Conservation (phyloP, 495 filamentous ascomycete species). For the Neurospora sp. region DNA sequence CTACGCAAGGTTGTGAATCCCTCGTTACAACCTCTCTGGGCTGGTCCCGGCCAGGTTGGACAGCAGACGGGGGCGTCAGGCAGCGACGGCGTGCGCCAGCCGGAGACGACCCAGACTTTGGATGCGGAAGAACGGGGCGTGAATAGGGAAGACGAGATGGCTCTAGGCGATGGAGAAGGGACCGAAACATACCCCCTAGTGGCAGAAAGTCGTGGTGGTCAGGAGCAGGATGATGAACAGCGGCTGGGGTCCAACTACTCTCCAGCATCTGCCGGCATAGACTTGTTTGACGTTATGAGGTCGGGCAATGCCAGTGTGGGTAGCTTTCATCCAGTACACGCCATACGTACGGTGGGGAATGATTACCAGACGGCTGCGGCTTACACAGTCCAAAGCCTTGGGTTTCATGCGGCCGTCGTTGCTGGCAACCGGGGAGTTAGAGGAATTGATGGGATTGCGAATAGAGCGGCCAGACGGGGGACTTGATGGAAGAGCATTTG, state of each 20-base stretch:
- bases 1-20: conserved; percentile 34
- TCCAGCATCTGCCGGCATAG: conserved; percentile 26
- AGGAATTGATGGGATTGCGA: background rate
- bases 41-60: background rate
- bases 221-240: conserved; percentile 17
- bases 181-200: conserved; percentile 41
- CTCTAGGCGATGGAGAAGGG: conserved; percentile 29
- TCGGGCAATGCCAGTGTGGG: conserved; percentile 62
- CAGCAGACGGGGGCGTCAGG: background rate
- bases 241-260: conserved; percentile 38
- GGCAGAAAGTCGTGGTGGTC: conserved; percentile 8
- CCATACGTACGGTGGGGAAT: conserved; percentile 54
- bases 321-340: conserved; percentile 58
- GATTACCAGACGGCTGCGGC: conserved; percentile 41
- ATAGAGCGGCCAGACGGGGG: background rate
- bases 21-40: conserved; percentile 8
- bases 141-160: conserved; percentile 33
- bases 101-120: conserved; percentile 48
- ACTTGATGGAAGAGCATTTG: background rate
- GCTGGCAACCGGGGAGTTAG: conserved; percentile 25
- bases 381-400: conserved; percentile 39
- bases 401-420: conserved; percentile 39
- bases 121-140: conserved; percentile 80
- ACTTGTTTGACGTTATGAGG: conserved; percentile 47
- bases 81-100: conserved; percentile 6